Evolutionary conservation across 1,284 basidiomycete species (phyloP), one percentile per base, ranked within the genome.

Genomic region (Fomitiporia mediterranea): DNA sequence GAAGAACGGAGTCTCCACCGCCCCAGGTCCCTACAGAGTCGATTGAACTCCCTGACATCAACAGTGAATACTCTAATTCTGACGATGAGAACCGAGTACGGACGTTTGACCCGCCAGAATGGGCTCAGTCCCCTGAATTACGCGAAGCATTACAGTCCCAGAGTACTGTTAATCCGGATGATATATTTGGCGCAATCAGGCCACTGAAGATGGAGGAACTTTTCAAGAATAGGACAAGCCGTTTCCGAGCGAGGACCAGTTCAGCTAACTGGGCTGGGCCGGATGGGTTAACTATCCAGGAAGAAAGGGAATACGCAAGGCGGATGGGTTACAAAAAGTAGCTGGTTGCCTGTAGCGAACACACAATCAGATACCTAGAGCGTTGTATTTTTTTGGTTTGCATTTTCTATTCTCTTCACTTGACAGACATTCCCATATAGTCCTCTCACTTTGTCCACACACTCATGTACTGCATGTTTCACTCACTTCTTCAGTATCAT

Each of bases 11-110:
- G 68, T 77, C 68, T 68, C 42, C 19, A 17, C 81, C 67, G 39
- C 69, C 51, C 15, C 60, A 65, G 3, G 69, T 85, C 54, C 69
- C 81, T 11, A 89, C 84, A 63, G 93, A 96, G 72, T 85, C 80
- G 61, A 94, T 94, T 62, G 91, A 93, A 64, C 75, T 98, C 34
- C 94, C 94, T 0, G 94, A 97, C 56, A 93, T 96, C 65, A 88
- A 92, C 62, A 94, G 90, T 70, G 94, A 97, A 65, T 97, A 97
- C 70, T 96, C 93, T 2, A 90, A 97, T 70, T 95, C 93, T 3
- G 94, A 94, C 49, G 91, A 96, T 65, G 91, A 94, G 67, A 82
- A 84, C 64, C 82, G 87, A 21, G 77, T 78, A 47, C 76, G 80
- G 57, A 84, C 84, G 30, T 85, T 84, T 64, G 81, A 89, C 67